Evolutionary conservation across 305 asterid species (phyloP).

Genomic region (Plantago lanceolata): DNA sequence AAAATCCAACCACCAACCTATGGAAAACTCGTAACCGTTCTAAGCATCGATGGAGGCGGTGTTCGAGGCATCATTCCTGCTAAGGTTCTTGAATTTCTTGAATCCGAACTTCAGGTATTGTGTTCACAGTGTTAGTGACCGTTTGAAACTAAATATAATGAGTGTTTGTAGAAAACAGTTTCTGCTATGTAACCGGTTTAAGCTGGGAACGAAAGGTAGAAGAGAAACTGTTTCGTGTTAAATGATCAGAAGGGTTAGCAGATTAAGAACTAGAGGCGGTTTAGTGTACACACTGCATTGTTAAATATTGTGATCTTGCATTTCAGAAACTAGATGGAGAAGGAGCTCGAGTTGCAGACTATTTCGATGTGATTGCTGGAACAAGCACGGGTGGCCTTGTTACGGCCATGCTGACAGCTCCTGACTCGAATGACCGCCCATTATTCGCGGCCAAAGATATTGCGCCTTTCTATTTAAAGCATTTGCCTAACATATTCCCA

Average conservation of each 20-base stretch:
- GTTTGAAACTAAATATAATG: no score
- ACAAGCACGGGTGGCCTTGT: constrained; percentile 65
- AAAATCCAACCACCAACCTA: constrained; percentile 33
- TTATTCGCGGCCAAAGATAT: constrained; percentile 49
- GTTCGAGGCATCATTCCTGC: constrained; percentile 59
- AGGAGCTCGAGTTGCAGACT: constrained; percentile 56
- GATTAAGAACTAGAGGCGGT: no score
- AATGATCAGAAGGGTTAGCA: no score
- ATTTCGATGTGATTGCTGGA: constrained; percentile 60
- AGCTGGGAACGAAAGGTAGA: no score
- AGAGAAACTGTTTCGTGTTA: no score
- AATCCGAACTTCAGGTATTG: constrained; percentile 55
- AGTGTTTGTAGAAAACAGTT: no score
- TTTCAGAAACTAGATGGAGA: constrained; percentile 50
- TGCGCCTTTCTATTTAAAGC: constrained; percentile 35
- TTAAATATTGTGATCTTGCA: no score
- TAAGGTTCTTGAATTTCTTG: constrained; percentile 45
- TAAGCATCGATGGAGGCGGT: constrained; percentile 75
- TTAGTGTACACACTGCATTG: no score
- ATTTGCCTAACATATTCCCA: constrained; percentile 47
- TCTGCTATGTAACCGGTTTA: no score
- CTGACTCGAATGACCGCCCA: constrained; percentile 40
- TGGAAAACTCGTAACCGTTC: constrained; percentile 41
- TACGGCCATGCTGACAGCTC: constrained; percentile 45
- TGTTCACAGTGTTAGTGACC: no score